Conservation (phyloP, 495 filamentous ascomycete genomes). For the Aspergillus baeticus region DNA sequence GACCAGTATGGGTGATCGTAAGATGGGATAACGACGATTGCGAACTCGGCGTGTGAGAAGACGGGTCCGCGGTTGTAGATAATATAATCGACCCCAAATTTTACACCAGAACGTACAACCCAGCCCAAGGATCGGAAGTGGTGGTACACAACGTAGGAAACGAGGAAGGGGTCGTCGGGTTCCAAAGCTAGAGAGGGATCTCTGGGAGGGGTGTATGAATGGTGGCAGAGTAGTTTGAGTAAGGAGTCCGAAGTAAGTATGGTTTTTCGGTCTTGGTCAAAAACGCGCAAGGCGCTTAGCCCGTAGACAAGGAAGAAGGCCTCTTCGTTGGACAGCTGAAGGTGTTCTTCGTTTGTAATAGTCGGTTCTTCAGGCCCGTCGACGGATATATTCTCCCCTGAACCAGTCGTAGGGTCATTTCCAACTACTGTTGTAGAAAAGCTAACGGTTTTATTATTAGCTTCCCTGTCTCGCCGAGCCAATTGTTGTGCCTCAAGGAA, state of each 20-base stretch:
- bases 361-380: slow-evolving; percentile 19
- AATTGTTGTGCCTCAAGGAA: slow-evolving; percentile 26
- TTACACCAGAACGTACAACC: slow-evolving; percentile 91
- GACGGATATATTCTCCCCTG: slow-evolving; percentile 33
- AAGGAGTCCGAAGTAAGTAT: slow-evolving; percentile 44
- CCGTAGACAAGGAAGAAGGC: slow-evolving; percentile 87
- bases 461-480: slow-evolving; percentile 19
- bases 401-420: slow-evolving; percentile 49
- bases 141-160: slow-evolving; percentile 88
- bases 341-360: slow-evolving; percentile 79
- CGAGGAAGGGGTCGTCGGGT: slow-evolving; percentile 79
- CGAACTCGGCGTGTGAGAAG: slow-evolving; percentile 93
- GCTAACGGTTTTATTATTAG: slow-evolving; percentile 58
- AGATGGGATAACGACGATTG: slow-evolving; percentile 76
- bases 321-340: slow-evolving; percentile 87
- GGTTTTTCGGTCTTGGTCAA: slow-evolving; percentile 50
- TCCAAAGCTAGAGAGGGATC: slow-evolving; percentile 32
- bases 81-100: slow-evolving; percentile 92
- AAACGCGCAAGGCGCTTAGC: slow-evolving; percentile 72
- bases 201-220: slow-evolving; percentile 68
- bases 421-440: slow-evolving; percentile 63
- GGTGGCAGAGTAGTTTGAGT: slow-evolving; percentile 61
- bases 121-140: slow-evolving; percentile 96
- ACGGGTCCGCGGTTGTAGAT: slow-evolving; percentile 94
- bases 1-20: slow-evolving; percentile 77